Evolutionary conservation across 1,284 basidiomycete species (phyloP), one percentile per base, ranked within the genome.

Genomic region (Cutaneotrichosporon sp.): DNA sequence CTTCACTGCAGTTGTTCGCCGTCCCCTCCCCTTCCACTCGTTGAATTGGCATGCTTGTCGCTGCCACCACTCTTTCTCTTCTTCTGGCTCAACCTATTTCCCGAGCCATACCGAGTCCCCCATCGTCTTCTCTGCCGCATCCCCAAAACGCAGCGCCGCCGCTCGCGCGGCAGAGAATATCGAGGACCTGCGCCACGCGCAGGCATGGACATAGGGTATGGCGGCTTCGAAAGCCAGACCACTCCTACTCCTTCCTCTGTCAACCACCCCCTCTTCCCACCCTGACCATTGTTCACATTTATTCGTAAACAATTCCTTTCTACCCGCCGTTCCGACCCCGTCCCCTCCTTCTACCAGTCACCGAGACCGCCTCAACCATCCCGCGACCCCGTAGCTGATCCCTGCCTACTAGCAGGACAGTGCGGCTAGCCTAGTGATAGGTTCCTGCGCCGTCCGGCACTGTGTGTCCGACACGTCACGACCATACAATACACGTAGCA

Each of bases 291-390:
- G 47, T 21, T 49, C 33, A 45, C 45, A 14, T 38, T 18, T 34
- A 30, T 13, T 37, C 23, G 8, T 10, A 33, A 17, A 15, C 54
- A 51, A 39, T 45, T 50, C 49, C 46, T 20, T 20, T 15, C 44
- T 46, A 21, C 35, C 40, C 39, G 51, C 20, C 23, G 47, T 41
- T 42, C 39, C 35, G 49, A 40, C 23, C 13, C 46, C 40, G 33
- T 23, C 42, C 48, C 30, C 49, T 41, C 41, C 26, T 30, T 30
- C 26, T 30, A 30, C 26, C 45, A 54, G 38, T 42, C 37, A 39
- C 39, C 49, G 40, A 52, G 68, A 69, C 74, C 74, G 74, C 74
- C 74, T 76, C 74, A 76, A 72, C 73, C 74, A 76, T 76, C 74
- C 74, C 74, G 74, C 68, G 59, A 66, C 22, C 36, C 45, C 41